Evolutionary conservation across 805 yeast genomes (phyloP).

Genomic region (Schizosaccharomyces japonicus): DNA sequence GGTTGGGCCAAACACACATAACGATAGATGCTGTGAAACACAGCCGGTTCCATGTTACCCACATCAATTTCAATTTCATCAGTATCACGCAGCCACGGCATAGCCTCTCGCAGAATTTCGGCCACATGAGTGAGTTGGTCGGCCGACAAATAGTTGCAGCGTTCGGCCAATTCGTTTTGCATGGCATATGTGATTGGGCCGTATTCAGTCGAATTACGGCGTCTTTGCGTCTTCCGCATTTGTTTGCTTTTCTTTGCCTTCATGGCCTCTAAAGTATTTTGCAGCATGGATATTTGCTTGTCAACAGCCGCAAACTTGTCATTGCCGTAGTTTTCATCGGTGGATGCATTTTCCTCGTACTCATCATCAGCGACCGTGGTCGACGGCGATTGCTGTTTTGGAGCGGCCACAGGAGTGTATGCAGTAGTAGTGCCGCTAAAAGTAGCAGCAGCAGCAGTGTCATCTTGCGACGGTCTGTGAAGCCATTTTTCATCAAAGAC

Average conservation of each 20-base stretch:
- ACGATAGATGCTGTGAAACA: slow-evolving; percentile 62
- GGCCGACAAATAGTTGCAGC: slow-evolving; percentile 53
- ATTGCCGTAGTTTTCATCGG: slow-evolving; percentile 45
- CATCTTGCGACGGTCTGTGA: slow-evolving; percentile 32
- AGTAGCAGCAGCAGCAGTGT: background rate
- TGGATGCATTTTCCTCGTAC: slow-evolving; percentile 33
- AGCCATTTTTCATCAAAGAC: slow-evolving; percentile 74
- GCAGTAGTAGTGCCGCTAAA: too few species aligned
- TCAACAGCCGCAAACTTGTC: slow-evolving; percentile 16
- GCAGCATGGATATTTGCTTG: slow-evolving; percentile 17
- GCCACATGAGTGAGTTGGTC: slow-evolving; percentile 63
- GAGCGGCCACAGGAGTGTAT: slow-evolving; percentile 28
- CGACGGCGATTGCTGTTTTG: slow-evolving; percentile 22
- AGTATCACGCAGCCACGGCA: slow-evolving; percentile 16
- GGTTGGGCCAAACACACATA: slow-evolving; percentile 26
- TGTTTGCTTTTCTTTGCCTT: slow-evolving; percentile 5
- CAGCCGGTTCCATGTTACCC: slow-evolving; percentile 70
- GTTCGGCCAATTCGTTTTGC: slow-evolving; percentile 83
- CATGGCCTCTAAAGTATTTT: background rate
- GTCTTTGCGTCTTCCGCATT: slow-evolving; percentile 1
- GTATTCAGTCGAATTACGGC: slow-evolving; percentile 5
- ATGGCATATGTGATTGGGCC: slow-evolving; percentile 42
- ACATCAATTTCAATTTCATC: slow-evolving; percentile 93
- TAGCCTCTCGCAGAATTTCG: slow-evolving; percentile 58
- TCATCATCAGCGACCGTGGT: slow-evolving; percentile 16